Base-by-base conservation (phyloP, 1,284 basidiomycete genomes). In the Trichosporon sp. region DNA sequence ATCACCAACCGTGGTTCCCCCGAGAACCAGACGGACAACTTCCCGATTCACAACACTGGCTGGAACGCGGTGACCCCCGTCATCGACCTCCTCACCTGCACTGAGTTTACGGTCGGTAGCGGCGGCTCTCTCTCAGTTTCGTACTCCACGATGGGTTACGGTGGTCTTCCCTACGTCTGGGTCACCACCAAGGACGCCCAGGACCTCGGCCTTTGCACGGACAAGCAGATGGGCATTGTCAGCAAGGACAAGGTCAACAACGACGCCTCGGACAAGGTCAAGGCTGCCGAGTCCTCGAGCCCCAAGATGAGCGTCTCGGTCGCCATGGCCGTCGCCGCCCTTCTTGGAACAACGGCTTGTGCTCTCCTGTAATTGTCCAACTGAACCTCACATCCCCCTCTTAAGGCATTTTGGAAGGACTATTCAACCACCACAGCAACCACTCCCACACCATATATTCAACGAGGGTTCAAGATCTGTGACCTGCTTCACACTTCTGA, bases 1-100 rank as follows among this genome's bases (percentile, higher is more conserved):
- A 75, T 92, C 74, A 93, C 91, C 21, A 93, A 91, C 81, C 78
- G 80, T 47, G 81, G 81, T 38, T 79, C 80, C 53, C 81, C 79
- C 29, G 63, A 58, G 32, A 71, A 77, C 66, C 47, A 67, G 53
- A 75, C 75, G n/a, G n/a, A n/a, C 47, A 25, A 58, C 32, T 80
- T 83, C 68, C 77, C 76, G 18, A 68, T 83, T 11, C 56, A 71
- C 29, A 71, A 76, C 44, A 75, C 73, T 9, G 81, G 81, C 27
- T 83, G 79, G 78, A 64, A 72, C 21, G 73, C 75, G 4, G 72
- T 75, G 64, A 76, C 78, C 2, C 71, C 72, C 65, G 74, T 83
- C 11, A 72, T 83, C 66, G 82, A 84, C 74, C 74, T 83, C 5
- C 75, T 83, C 25, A 75, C 76, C 27, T 83, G 82, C 72, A 74